Evolutionary conservation across 805 yeast species (phyloP), one percentile per base, ranked within the genome.

Genomic region (Suhomyces prunicola): DNA sequence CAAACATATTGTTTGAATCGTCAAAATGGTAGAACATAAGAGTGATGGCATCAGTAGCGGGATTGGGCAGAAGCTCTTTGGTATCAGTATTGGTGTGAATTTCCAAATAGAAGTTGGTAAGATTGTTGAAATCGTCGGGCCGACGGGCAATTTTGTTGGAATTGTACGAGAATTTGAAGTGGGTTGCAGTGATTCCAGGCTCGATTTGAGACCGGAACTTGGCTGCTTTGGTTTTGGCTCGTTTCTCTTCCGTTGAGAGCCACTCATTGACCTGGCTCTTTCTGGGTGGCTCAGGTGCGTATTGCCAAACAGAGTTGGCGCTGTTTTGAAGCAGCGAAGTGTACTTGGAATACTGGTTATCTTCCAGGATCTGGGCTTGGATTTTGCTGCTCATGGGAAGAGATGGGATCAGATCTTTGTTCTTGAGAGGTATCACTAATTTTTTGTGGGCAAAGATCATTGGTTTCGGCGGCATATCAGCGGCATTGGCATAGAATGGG

Each of bases 361-460:
- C 39, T 7, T n/a, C 17, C 15, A 23, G 9, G 23, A 50, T 33
- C 8, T 39, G 33, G 3, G 39, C 31, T 7, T 50, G 47, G 6
- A 53, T 53, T 17, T 45, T 45, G 24, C 35, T 42, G 13, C 53
- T 51, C 44, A 52, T 47, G 17, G 48, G 40, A 5, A 61, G 48
- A 4, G 49, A 45, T 2, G 48, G 42, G 2, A 54, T 19, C 24
- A 23, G 29, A 2, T 66, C 59, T 0, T 84, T 79, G 10, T 68
- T 65, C 7, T 31, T 46, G 8, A 54, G 58, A 0, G 74, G 75
- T 1, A 88, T 67, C 1, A 68, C 70, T 55, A 84, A 83, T 57
- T 79, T 82, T 55, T 78, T 82, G 5, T 91, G 92, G 1, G 92
- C 92, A 67, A 83, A 85, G 0, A 81, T 67, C 51, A 86, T 79